Conservation (phyloP, 139 green algal species). For the Chlorella sp. region DNA sequence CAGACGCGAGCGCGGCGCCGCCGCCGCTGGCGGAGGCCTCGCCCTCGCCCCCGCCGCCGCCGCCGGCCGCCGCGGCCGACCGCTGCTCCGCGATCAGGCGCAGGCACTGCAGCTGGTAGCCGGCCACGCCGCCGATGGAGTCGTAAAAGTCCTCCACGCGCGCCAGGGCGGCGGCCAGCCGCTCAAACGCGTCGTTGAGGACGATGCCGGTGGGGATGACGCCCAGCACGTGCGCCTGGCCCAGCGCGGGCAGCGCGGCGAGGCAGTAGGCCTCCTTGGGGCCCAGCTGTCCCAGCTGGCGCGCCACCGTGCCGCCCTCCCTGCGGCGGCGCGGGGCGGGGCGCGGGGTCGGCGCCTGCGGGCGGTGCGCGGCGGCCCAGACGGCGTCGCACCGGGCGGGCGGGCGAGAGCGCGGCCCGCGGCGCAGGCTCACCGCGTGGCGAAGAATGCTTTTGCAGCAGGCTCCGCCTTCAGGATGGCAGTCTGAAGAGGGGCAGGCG, state of each 20-base stretch:
- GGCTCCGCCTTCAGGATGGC: no score
- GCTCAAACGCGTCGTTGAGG: neutral
- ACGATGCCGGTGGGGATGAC: conserved; percentile 21
- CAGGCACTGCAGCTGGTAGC: conserved; percentile 91
- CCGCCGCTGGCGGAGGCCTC: conserved; percentile 1
- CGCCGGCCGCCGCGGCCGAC: neutral
- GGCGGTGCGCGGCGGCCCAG: no score
- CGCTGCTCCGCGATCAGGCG: conserved; percentile 60
- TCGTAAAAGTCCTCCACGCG: conserved; percentile 91
- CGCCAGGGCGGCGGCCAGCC: conserved; percentile 38
- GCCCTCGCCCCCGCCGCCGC: neutral
- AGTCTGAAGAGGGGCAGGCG: no score
- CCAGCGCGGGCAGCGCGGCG: conserved; percentile 49
- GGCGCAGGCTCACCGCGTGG: no score
- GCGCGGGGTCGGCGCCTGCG: no score
- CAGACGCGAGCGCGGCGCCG: neutral
- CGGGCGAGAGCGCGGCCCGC: no score
- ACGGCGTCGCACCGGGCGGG: no score
- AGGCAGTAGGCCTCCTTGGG: conserved; percentile 44
- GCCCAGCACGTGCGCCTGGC: conserved; percentile 57
- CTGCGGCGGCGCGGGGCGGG: no score
- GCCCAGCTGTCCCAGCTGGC: conserved; percentile 25
- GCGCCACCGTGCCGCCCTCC: conserved; percentile 14
- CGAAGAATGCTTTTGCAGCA: no score
- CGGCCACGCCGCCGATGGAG: conserved; percentile 90